Percentiles rank a stretch among this genome's conserved stretches.
Conservation (phyloP, 148 eudicot species). For the Persicaria maculosa region DNA sequence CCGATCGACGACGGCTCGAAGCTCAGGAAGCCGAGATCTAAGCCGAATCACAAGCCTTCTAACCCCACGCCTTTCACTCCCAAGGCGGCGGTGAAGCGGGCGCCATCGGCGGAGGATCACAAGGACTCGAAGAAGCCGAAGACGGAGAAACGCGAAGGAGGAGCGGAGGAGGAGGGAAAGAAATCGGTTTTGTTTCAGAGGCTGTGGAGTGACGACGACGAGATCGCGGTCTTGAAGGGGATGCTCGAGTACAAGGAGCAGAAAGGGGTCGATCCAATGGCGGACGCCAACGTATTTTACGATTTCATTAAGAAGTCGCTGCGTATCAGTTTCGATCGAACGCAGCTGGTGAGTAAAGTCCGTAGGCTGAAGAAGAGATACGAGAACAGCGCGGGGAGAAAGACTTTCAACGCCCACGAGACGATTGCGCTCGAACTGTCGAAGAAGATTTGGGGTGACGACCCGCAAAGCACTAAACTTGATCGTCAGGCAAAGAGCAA, state of each 20-base stretch:
- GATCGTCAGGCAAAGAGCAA: neutral
- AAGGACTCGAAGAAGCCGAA: conserved; percentile 17
- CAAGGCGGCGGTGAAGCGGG: neutral
- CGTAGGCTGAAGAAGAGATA: conserved; percentile 36
- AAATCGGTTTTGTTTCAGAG: conserved; percentile 30
- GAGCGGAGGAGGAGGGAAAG: conserved; percentile 15
- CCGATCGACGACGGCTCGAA: neutral
- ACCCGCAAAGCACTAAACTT: neutral
- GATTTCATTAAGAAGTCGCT: conserved; percentile 28
- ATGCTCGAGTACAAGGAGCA: conserved; percentile 31
- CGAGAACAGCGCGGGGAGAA: conserved; percentile 17
- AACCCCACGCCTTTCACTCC: neutral
- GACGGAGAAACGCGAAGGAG: neutral
- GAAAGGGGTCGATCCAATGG: conserved; percentile 24
- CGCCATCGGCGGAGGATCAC: neutral
- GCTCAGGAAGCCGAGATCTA: conserved; percentile 9
- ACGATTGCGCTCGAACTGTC: conserved; percentile 25
- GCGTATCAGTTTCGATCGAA: conserved; percentile 23
- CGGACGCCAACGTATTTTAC: conserved; percentile 25
- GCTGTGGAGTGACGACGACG: conserved; percentile 49
- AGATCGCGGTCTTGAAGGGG: conserved; percentile 39
- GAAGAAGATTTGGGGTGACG: conserved; percentile 31
- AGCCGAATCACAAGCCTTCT: neutral
- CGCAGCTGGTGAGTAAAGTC: conserved; percentile 34
- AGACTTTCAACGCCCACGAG: conserved; percentile 29